Conservation (phyloP, 2,329 filamentous ascomycete species). For the Neobulgaria alba region DNA sequence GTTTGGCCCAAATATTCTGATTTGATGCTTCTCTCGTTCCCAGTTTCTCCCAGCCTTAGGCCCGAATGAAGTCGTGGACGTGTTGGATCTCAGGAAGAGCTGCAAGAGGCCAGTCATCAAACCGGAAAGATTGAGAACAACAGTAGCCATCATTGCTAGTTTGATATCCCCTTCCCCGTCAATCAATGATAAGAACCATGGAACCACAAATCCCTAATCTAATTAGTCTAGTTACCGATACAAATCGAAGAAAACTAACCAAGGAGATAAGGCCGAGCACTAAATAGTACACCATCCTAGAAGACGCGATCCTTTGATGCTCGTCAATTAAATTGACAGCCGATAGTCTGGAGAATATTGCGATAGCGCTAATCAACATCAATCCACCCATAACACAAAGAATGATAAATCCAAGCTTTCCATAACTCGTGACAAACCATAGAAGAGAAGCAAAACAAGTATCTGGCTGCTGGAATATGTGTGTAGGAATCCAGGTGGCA, state of each 20-base stretch:
- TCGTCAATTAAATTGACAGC: conserved; percentile 45
- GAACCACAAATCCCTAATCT: conserved; percentile 46
- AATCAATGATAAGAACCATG: conserved; percentile 53
- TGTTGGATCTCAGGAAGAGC: conserved; percentile 57
- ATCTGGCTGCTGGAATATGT: conserved; percentile 45
- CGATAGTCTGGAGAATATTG: conserved; percentile 50
- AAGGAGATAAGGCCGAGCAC: conserved; percentile 46
- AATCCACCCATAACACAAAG: conserved; percentile 42
- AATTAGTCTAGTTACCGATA: conserved; percentile 24
- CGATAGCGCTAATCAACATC: conserved; percentile 41
- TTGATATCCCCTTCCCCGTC: conserved; percentile 38
- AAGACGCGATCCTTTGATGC: conserved; percentile 53
- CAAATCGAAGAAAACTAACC: conserved; percentile 36
- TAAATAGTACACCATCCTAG: conserved; percentile 60
- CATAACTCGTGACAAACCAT: conserved; percentile 56
- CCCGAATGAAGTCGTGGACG: conserved; percentile 46
- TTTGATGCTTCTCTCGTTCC: conserved; percentile 40
- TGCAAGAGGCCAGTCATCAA: conserved; percentile 57
- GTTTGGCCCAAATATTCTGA: conserved; percentile 38
- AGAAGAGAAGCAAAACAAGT: conserved; percentile 60
- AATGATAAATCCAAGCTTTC: conserved; percentile 46
- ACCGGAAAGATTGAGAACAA: conserved; percentile 58
- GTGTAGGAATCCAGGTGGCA: conserved; percentile 49
- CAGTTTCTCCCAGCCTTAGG: conserved; percentile 36
- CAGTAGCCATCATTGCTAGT: conserved; percentile 54